Conservation (phyloP, 2,329 filamentous ascomycete species). For the Cercospora brassicicola region DNA sequence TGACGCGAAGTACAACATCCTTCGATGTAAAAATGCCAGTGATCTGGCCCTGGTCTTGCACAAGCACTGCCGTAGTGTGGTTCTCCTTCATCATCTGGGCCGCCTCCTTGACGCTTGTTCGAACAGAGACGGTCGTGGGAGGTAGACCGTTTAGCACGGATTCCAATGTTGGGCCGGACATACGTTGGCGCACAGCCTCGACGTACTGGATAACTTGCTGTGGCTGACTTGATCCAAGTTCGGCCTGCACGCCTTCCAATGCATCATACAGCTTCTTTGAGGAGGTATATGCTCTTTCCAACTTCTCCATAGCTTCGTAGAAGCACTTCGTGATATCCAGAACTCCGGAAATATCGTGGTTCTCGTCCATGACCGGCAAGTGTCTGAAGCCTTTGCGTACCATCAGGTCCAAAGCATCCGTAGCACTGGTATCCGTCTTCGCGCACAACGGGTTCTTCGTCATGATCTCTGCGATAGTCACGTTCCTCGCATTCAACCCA, state of each 20-base stretch:
- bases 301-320: constrained; percentile 99
- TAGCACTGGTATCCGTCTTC: constrained; percentile 95
- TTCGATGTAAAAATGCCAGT: constrained; percentile 99
- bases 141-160: constrained; percentile 89
- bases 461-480: constrained; percentile 98
- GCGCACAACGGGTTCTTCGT: constrained; percentile 98
- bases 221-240: constrained; percentile 90
- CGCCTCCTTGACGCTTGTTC: constrained; percentile 94
- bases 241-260: constrained; percentile 94
- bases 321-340: constrained; percentile 99
- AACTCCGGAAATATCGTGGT: constrained; percentile 97
- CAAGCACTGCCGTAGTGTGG: constrained; percentile 92
- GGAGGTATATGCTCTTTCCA: constrained; percentile 94
- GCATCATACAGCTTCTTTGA: constrained; percentile 98
- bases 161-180: constrained; percentile 96
- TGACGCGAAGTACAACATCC: constrained; percentile 95
- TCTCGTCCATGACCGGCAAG: constrained; percentile 98
- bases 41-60: constrained; percentile 94
- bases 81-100: constrained; percentile 98
- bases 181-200: constrained; percentile 89
- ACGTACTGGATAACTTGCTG: constrained; percentile 99
- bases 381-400: constrained; percentile 97
- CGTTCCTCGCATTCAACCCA: constrained; percentile 81
- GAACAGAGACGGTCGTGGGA: constrained; percentile 89
- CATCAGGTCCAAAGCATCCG: constrained; percentile 96